Base-by-base conservation (phyloP, 192 early-diverging fungal genomes). In the Helicostylum pulchrum region DNA sequence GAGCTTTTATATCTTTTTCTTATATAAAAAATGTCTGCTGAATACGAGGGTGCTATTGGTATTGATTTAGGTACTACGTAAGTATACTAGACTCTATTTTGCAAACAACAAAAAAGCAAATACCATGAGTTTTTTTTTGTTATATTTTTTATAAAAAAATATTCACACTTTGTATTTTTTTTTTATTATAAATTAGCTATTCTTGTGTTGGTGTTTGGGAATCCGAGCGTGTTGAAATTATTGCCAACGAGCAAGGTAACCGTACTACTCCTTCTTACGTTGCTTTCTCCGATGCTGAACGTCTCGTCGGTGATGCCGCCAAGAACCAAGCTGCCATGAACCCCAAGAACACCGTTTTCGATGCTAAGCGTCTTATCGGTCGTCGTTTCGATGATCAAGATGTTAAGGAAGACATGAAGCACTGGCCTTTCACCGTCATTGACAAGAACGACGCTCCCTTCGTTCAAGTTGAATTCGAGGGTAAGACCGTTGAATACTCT, bases 221-320 rank as follows among this genome's bases (percentile, higher is more conserved):
- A 85, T 90, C 96, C 78, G 94, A 90, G 58, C 85, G 88, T 62
- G 95, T 99, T 59, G 96, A 99, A 79, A 96, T 99, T 77, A 94
- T 92, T 78, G 86, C 89, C 73, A 93, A 92, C 83, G 89, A 92
- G 78, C 89, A 92, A 78, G 92, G 90, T 85, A 89, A 90, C 83
- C 90, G 89, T 64, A 92, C 90, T 61, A 92, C 90, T 47, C 90
- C 90, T 65, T 93, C 92, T 61, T 91, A 91, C 53, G 90, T 93
- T 51, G 90, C 90, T 54, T 92, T 92, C 80, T 78, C 86, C 49
- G 90, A 87, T 64, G 76, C 57, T 64, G 90, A 92, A 78, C 89
- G 89, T 73, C 84, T 91, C 63, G 82, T 93, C 48, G 91, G 91
- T 78, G 90, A 93, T 71, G 89, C 91, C 48, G 91, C 91, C 77